Evolutionary conservation across 1,284 basidiomycete genomes (phyloP).

Genomic region (Puccinia polysora): DNA sequence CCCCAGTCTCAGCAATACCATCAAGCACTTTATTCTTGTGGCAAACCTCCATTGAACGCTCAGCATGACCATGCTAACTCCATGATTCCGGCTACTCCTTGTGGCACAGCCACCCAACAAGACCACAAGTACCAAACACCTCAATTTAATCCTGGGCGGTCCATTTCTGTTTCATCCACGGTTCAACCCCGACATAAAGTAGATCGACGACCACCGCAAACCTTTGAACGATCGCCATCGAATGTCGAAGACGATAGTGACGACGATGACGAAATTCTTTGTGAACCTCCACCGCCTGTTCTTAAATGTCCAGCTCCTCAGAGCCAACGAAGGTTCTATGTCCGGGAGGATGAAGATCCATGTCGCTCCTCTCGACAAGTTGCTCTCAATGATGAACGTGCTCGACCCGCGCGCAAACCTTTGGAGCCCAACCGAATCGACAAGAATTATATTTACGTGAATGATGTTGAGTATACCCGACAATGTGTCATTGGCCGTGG

Average conservation of each 20-base stretch:
- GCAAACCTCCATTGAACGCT: neutral
- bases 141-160: neutral
- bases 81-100: constrained; percentile 19
- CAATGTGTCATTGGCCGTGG: constrained; percentile 84
- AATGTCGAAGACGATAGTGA: constrained; percentile 15
- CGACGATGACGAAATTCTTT: constrained; percentile 16
- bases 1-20: neutral
- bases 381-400: constrained; percentile 7
- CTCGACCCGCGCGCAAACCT: constrained; percentile 10
- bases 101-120: neutral
- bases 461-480: constrained; percentile 72
- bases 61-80: neutral
- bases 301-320: neutral
- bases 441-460: constrained; percentile 57
- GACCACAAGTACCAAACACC: constrained; percentile 7
- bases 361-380: neutral
- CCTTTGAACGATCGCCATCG: neutral
- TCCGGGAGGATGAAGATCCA: constrained; percentile 12
- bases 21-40: neutral
- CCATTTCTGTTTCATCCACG: constrained; percentile 1
- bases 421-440: constrained; percentile 7
- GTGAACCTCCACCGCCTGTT: neutral
- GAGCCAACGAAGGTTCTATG: constrained; percentile 13
- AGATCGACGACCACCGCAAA: neutral
- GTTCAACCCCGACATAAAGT: neutral